Conservation (phyloP, 768 basidiomycete species). For the Phylloporus sp. region DNA sequence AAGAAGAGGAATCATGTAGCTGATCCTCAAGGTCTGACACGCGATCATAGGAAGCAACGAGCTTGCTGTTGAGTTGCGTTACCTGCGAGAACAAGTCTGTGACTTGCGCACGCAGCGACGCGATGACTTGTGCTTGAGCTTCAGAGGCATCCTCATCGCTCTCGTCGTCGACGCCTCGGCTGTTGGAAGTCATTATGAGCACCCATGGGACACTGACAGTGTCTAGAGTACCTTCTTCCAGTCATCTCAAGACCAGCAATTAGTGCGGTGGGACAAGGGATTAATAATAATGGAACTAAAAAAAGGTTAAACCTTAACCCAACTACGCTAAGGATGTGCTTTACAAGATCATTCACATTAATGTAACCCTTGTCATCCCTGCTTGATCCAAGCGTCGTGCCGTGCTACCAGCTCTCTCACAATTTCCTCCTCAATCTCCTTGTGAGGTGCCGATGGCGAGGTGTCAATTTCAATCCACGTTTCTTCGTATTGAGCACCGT, state of each 20-base stretch:
- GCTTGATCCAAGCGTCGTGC: constrained; percentile 66
- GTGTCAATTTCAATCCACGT: constrained; percentile 63
- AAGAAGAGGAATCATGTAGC: constrained; percentile 62
- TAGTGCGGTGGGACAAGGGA: constrained; percentile 3
- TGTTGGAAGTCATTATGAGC: constrained; percentile 6
- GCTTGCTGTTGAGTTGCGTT: constrained; percentile 84
- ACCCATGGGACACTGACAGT: neutral
- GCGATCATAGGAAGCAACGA: constrained; percentile 88
- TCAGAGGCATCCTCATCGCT: constrained; percentile 40
- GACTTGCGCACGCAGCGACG: constrained; percentile 74
- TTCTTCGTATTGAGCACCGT: constrained; percentile 43
- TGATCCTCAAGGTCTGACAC: constrained; percentile 92
- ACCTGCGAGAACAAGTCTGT: constrained; percentile 89
- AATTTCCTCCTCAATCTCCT: constrained; percentile 95
- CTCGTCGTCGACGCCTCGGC: constrained; percentile 11
- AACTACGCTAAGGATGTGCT: neutral
- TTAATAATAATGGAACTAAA: neutral
- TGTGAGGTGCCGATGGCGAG: constrained; percentile 33
- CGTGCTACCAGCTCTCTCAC: constrained; percentile 67
- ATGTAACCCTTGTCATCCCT: neutral
- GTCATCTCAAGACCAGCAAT: constrained; percentile 11
- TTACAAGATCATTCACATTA: neutral
- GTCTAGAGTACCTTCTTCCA: constrained; percentile 11
- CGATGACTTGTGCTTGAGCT: constrained; percentile 82
- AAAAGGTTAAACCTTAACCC: constrained; percentile 19